Evolutionary conservation across 768 basidiomycete species (phyloP), one percentile per base, ranked within the genome.

Genomic region (Pleurotus salmoneostramineus): DNA sequence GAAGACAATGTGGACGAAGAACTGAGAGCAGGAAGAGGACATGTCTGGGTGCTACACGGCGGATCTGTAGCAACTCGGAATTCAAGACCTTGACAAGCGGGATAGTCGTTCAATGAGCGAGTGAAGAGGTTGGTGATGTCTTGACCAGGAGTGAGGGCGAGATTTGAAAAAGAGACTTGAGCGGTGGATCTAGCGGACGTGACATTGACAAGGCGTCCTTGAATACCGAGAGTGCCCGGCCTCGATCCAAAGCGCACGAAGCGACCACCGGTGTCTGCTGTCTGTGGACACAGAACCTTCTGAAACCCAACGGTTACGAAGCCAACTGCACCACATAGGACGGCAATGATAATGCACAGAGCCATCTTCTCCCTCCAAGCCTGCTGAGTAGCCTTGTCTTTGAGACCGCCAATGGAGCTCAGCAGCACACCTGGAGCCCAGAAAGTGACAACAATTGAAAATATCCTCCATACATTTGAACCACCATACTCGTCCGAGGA

Each of bases 291-390:
- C 33, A 99, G 83, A 46, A 93, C 92, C 64, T 86, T 87, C 73
- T 97, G 92, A 47, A 96, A 84, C 36, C 96, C 96, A 63, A 99
- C 92, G 40, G 97, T 99, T 56, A 88, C 80, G 73, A 99, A 99
- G 7, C 93, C 96, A 54, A 98, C 83, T 46, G 77, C 70, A 15
- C 78, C 85, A 63, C 96, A 97, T 15, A 97, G 72, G 45, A 94
- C 40, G 57, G 83, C 62, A 51, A 94, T 91, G 66, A 98, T 87
- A 71, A 91, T 85, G 72, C 95, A 98, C 3, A 99, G 78, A 5
- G 94, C 85, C 58, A 96, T 87, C 78, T 98, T 99, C 73, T 99
- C 97, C 67, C 95, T 84, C 97, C 97, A 99, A 1, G 97, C 97
- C 70, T 97, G 93, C 60, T 85, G 78, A 55, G 83, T 79, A 37